Percentiles rank a stretch among this genome's conserved stretches.
These are phyloP conservation scores for Emergomyces orientalis DNA, from an alignment of 2,329 filamentous ascomycete species.

Conservation along the genomic window DNA sequence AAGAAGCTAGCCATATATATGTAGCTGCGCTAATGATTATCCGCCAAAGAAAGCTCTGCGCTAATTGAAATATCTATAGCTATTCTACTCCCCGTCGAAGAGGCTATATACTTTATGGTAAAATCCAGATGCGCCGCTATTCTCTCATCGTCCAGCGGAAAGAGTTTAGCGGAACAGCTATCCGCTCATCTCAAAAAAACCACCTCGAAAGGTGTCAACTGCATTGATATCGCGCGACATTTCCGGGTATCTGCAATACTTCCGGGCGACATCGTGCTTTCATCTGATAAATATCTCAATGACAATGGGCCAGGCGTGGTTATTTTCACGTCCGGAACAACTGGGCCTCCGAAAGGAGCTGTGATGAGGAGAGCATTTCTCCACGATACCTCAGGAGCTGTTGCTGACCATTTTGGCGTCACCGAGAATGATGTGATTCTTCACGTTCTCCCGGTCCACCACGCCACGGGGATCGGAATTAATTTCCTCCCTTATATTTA, in stretches of 20 bases:
- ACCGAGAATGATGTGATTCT: conserved; percentile 26
- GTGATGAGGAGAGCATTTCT: conserved; percentile 22
- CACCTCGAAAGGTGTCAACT: neutral
- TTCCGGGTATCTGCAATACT: conserved; percentile 5
- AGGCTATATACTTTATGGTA: conserved; percentile 38
- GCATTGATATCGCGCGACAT: conserved; percentile 8
- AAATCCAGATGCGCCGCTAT: conserved; percentile 34
- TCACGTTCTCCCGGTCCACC: conserved; percentile 19
- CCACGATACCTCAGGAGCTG: conserved; percentile 11
- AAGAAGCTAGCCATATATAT: neutral
- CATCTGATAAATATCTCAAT: conserved; percentile 20
- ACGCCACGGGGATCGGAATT: conserved; percentile 12
- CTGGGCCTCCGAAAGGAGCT: conserved; percentile 38
- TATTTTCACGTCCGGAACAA: conserved; percentile 37
- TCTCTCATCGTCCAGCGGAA: conserved; percentile 26
- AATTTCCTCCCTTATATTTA: conserved; percentile 17
- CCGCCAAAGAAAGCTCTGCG: neutral
- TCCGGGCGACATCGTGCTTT: conserved; percentile 15
- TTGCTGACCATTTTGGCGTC: conserved; percentile 17
- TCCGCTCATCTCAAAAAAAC: conserved; percentile 27
- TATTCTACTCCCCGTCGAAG: conserved; percentile 32
- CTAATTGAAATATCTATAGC: conserved; percentile 19
- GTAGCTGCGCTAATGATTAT: neutral
- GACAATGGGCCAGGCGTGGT: conserved; percentile 22
- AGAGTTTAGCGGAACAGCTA: conserved; percentile 23